Conservation (phyloP, 495 filamentous ascomycete species). For the Collariella sp. region DNA sequence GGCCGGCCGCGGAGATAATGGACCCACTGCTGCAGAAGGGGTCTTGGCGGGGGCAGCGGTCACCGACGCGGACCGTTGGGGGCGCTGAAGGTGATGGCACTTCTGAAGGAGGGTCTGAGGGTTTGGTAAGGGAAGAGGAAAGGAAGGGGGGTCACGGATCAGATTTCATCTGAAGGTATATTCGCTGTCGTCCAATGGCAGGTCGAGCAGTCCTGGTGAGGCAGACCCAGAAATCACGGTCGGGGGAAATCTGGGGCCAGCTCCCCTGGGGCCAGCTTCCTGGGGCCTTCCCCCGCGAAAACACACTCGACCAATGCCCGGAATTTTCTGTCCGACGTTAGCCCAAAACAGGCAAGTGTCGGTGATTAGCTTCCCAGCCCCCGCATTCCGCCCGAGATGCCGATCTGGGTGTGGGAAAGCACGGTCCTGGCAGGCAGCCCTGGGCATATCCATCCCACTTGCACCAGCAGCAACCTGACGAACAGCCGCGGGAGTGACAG, state of each 20-base stretch:
- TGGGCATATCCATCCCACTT: not conserved
- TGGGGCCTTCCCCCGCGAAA: slow-evolving; percentile 5
- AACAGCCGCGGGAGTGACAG: slow-evolving; percentile 13
- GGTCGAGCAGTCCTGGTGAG: too few relatives aligned
- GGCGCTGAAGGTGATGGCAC: not conserved
- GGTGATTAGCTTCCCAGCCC: slow-evolving; percentile 27
- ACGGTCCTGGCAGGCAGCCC: too few relatives aligned
- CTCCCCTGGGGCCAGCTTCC: too few relatives aligned
- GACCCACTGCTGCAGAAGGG: not conserved
- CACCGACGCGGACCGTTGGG: not conserved
- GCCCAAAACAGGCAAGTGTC: slow-evolving; percentile 24
- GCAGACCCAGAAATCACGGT: too few relatives aligned
- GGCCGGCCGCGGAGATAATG: slow-evolving; percentile 21
- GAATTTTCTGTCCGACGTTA: slow-evolving; percentile 23
- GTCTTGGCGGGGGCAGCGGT: slow-evolving; percentile 7
- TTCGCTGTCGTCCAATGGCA: too few relatives aligned
- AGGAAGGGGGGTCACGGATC: too few relatives aligned
- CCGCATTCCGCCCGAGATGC: slow-evolving; percentile 31
- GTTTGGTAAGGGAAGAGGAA: not conserved
- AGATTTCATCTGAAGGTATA: too few relatives aligned
- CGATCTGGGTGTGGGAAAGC: slow-evolving; percentile 18
- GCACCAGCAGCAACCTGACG: slow-evolving; percentile 6
- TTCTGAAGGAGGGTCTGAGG: slow-evolving; percentile 11
- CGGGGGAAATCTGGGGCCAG: not conserved
- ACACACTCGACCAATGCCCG: slow-evolving; percentile 15